These are phyloP conservation scores for Peltaster fructicola DNA, from an alignment of 2,329 filamentous ascomycete species.

Conservation along the genomic window DNA sequence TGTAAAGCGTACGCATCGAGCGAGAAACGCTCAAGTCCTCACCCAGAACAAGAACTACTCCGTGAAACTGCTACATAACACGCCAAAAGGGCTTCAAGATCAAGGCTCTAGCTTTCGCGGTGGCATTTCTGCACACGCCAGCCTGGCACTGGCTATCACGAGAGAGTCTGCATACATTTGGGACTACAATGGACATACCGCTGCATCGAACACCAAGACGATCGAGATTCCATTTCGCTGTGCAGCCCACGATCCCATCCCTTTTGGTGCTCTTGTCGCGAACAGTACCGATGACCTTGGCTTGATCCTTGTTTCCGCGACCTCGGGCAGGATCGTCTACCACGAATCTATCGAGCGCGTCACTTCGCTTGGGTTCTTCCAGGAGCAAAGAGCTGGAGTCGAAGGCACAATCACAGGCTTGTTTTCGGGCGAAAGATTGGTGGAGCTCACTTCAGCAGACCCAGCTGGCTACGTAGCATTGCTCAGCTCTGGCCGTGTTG, in stretches of 20 bases:
- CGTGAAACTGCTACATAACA: slow-evolving; percentile 65
- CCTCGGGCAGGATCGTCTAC: slow-evolving; percentile 70
- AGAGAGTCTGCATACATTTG: slow-evolving; percentile 73
- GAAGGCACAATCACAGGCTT: slow-evolving; percentile 57
- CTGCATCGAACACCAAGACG: slow-evolving; percentile 57
- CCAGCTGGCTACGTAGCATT: slow-evolving; percentile 71
- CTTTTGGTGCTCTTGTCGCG: slow-evolving; percentile 67
- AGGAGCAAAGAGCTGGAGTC: slow-evolving; percentile 63
- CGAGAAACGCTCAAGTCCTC: slow-evolving; percentile 23
- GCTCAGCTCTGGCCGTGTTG: slow-evolving; percentile 71
- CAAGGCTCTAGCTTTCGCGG: slow-evolving; percentile 40
- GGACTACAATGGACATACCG: slow-evolving; percentile 54
- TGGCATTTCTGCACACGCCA: slow-evolving; percentile 8
- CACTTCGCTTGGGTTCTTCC: slow-evolving; percentile 65
- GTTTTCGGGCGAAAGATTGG: slow-evolving; percentile 60
- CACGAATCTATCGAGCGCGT: slow-evolving; percentile 92
- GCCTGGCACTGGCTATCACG: slow-evolving; percentile 54
- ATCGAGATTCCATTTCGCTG: slow-evolving; percentile 63
- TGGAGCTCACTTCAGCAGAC: slow-evolving; percentile 66
- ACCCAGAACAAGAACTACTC: slow-evolving; percentile 72
- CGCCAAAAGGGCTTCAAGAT: slow-evolving; percentile 56
- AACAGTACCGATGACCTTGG: slow-evolving; percentile 67
- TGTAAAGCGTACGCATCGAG: slow-evolving; percentile 12
- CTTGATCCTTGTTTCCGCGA: slow-evolving; percentile 69
- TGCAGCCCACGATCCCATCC: slow-evolving; percentile 51